phyloP scores from a whole-genome alignment of 176 grass and related monocot genomes.

The Oryza brachyantha region DNA sequence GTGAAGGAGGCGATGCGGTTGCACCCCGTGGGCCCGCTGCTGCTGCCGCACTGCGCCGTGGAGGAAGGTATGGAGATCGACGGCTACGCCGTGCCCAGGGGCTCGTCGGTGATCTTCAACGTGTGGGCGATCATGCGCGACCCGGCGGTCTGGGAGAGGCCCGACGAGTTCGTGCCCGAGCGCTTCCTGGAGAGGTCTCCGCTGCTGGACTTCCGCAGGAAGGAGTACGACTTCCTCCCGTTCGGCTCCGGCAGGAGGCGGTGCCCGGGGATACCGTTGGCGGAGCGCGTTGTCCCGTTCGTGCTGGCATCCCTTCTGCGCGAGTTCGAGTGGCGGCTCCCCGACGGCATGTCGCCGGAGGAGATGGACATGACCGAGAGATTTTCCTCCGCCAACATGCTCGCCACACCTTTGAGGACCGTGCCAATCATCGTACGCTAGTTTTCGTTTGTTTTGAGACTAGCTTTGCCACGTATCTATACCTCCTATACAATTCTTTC shows the following conservation, averaged over 20 bases:
- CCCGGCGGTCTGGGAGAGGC: constrained; percentile 27
- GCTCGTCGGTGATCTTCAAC: constrained; percentile 27
- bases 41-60: constrained; percentile 13
- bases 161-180: constrained; percentile 43
- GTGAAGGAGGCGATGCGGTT: constrained; percentile 51
- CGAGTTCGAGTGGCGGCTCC: constrained; percentile 45
- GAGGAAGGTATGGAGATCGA: constrained; percentile 36
- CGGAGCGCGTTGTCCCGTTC: constrained; percentile 21
- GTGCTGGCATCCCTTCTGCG: constrained; percentile 33
- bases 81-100: constrained; percentile 34
- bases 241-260: constrained; percentile 38
- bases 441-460: too few relatives aligned
- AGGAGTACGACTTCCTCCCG: constrained; percentile 27
- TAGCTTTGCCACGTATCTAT: too few relatives aligned
- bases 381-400: background rate
- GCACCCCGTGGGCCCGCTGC: constrained; percentile 22
- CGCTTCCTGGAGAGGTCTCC: constrained; percentile 12
- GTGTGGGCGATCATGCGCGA: constrained; percentile 40
- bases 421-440: background rate
- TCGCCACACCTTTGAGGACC: constrained; percentile 21
- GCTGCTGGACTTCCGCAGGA: constrained; percentile 4
- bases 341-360: constrained; percentile 17
- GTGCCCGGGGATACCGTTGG: constrained; percentile 46
- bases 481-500: too few relatives aligned
- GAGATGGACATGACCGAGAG: constrained; percentile 36